Percentiles rank a stretch among this genome's conserved stretches.
Evolutionary conservation across 140 eudicot species (phyloP).

Genomic region (Erigeron philadelphicus): DNA sequence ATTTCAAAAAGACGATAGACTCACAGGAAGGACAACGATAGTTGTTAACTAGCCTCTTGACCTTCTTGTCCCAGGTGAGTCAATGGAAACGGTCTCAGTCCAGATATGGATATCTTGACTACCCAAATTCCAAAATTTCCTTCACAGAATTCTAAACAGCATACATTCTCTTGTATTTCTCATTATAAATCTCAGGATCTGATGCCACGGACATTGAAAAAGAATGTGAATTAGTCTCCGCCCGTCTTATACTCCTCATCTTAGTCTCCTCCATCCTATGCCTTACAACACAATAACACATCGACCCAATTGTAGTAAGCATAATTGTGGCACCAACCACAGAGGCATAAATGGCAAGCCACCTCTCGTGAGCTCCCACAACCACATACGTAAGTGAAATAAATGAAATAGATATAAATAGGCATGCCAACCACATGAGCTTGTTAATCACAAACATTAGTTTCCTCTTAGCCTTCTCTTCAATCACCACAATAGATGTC

Average conservation of each 20-base stretch:
- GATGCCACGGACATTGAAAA: slow-evolving; percentile 69
- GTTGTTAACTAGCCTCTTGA: slow-evolving; percentile 2
- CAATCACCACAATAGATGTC: slow-evolving; percentile 89
- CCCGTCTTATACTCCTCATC: slow-evolving; percentile 56
- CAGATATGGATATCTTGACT: background rate
- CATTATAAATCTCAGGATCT: slow-evolving; percentile 59
- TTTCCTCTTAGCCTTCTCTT: slow-evolving; percentile 79
- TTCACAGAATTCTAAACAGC: slow-evolving; percentile 43
- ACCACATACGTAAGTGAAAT: slow-evolving; percentile 80
- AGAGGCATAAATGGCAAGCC: slow-evolving; percentile 82
- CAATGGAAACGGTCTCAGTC: background rate
- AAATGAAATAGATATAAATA: slow-evolving; percentile 74
- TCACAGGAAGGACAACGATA: slow-evolving; percentile 14
- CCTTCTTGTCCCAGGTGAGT: slow-evolving; percentile 9
- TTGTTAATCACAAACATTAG: slow-evolving; percentile 93
- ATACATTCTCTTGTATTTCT: slow-evolving; percentile 80
- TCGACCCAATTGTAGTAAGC: slow-evolving; percentile 84
- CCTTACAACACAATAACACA: slow-evolving; percentile 85
- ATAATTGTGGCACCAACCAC: slow-evolving; percentile 73
- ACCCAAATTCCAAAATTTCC: slow-evolving; percentile 18
- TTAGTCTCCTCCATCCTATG: slow-evolving; percentile 81
- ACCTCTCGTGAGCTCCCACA: slow-evolving; percentile 67
- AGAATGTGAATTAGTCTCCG: slow-evolving; percentile 65
- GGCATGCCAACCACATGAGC: slow-evolving; percentile 94
- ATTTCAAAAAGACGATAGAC: slow-evolving; percentile 29